A percentile compares a stretch with the other conserved stretches of the same genome.
phyloP scores from a whole-genome alignment of 169 alveolate species.

The Blepharisma undulans region DNA sequence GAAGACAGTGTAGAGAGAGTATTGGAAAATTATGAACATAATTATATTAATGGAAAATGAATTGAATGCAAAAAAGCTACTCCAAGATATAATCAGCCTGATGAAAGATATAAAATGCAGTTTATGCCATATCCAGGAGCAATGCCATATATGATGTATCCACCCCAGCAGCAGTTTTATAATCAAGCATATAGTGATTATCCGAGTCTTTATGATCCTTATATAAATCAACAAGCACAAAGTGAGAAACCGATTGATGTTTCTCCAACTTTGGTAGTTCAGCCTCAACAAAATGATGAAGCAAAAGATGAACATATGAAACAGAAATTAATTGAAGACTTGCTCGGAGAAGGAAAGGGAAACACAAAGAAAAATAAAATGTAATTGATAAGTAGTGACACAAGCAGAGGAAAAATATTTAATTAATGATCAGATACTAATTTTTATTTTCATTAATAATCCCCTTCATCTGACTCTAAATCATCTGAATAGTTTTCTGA shows the following conservation, averaged over 20 bases:
- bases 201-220: background rate
- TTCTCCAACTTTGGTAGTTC: background rate
- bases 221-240: background rate
- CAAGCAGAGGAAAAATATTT: background rate
- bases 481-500: background rate
- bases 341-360: background rate
- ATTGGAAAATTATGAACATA: conserved; percentile 53
- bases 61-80: conserved; percentile 68
- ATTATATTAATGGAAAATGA: conserved; percentile 60
- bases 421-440: background rate
- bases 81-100: conserved; percentile 35
- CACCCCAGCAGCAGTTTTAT: background rate
- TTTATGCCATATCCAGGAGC: background rate
- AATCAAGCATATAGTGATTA: background rate
- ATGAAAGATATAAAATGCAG: background rate
- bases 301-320: background rate
- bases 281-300: background rate
- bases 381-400: background rate
- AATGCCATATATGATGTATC: conserved; percentile 15
- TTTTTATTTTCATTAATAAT: background rate
- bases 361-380: background rate
- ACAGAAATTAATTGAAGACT: background rate
- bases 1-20: conserved; percentile 66
- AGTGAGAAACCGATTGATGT: background rate
- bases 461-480: background rate